Evolutionary conservation across 2,329 filamentous ascomycete species (phyloP).

Genomic region (Fusarium odoratissimum): DNA sequence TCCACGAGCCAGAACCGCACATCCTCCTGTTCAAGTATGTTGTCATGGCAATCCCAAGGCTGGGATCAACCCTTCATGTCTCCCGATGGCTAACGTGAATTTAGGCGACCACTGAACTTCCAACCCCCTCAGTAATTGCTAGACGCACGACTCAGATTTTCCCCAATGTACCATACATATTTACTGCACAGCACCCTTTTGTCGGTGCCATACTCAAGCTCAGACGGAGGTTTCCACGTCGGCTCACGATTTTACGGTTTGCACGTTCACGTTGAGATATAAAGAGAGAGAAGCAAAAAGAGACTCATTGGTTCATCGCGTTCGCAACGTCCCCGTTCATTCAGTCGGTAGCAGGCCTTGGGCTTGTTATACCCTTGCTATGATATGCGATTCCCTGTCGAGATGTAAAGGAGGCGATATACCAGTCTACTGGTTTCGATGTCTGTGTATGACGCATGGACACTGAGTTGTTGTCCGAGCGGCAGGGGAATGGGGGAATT

Average conservation of each 20-base stretch:
- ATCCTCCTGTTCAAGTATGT: conserved; percentile 98
- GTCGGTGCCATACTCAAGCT: conserved; percentile 34
- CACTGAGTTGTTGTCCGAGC: conserved; percentile 10
- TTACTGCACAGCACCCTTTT: conserved; percentile 38
- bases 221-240: conserved; percentile 33
- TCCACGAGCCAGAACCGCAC: conserved; percentile 98
- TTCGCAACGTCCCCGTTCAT: conserved; percentile 35
- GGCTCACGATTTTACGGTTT: conserved; percentile 46
- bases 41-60: neutral
- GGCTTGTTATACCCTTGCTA: conserved; percentile 11
- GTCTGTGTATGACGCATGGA: conserved; percentile 32
- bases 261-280: conserved; percentile 42
- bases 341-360: conserved; percentile 29
- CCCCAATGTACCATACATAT: conserved; percentile 46
- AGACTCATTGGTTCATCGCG: conserved; percentile 42
- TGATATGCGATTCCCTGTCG: conserved; percentile 1
- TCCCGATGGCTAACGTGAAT: conserved; percentile 1
- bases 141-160: conserved; percentile 33
- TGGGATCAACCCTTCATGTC: neutral
- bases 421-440: conserved; percentile 11
- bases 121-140: conserved; percentile 71
- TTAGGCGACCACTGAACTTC: conserved; percentile 87
- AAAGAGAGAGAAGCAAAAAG: conserved; percentile 44
- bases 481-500: conserved; percentile 9
- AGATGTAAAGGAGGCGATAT: conserved; percentile 8